Percentiles rank a stretch among this genome's conserved stretches.
phyloP scores from a whole-genome alignment of 441 rosid genomes.

The Syzygium malaccense region DNA sequence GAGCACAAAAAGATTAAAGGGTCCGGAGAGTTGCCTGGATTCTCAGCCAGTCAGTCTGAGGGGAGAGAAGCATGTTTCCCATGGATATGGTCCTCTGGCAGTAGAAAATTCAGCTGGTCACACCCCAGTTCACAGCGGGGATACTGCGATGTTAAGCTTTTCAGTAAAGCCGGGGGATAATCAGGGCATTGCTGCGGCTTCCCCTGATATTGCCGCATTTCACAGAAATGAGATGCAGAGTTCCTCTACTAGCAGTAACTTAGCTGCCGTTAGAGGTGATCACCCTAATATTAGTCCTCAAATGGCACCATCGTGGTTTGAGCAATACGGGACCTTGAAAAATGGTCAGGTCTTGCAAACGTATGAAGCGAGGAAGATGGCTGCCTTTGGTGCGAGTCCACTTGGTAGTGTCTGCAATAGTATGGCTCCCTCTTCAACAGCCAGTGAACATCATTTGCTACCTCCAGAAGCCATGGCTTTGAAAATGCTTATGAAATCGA shows the following conservation, averaged over 20 bases:
- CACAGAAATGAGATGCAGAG: background rate
- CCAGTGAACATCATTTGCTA: background rate
- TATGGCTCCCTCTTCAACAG: background rate
- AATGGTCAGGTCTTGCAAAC: background rate
- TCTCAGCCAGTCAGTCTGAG: background rate
- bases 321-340: background rate
- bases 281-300: slow-evolving; percentile 1
- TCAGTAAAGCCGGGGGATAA: background rate
- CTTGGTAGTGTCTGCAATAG: background rate
- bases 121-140: background rate
- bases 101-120: background rate
- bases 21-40: background rate
- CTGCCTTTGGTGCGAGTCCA: background rate
- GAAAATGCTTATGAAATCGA: background rate
- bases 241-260: background rate
- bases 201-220: background rate
- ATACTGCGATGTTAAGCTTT: background rate
- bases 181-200: background rate
- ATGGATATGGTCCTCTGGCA: background rate
- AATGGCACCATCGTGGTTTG: slow-evolving; percentile 4
- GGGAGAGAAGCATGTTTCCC: background rate
- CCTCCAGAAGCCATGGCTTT: background rate
- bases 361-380: background rate
- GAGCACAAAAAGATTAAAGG: background rate
- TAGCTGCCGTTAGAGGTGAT: background rate